A percentile compares a stretch with the other conserved stretches of the same genome.
phyloP scores from a whole-genome alignment of 2,329 filamentous ascomycete genomes.

The Colletotrichum eremochloae region DNA sequence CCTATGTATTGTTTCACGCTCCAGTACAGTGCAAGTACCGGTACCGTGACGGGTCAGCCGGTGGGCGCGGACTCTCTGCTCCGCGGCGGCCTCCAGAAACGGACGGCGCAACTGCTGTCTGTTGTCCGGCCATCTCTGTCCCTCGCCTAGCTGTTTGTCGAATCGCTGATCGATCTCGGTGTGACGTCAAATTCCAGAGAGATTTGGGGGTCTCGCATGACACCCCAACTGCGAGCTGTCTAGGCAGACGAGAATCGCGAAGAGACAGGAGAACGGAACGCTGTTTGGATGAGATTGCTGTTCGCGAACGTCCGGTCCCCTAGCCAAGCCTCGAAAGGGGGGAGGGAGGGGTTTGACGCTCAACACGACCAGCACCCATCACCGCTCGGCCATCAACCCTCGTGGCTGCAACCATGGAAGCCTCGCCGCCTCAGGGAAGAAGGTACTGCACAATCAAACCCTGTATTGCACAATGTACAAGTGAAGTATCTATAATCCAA shows the following conservation, averaged over 20 bases:
- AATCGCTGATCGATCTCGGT: conserved; percentile 19
- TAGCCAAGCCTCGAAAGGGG: too few species aligned
- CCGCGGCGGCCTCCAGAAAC: conserved; percentile 11
- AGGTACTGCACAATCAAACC: conserved; percentile 4
- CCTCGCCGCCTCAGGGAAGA: neutral
- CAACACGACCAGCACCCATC: conserved; percentile 1
- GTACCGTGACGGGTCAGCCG: neutral
- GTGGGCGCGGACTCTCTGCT: conserved; percentile 28
- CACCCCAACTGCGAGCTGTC: neutral
- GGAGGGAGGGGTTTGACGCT: neutral
- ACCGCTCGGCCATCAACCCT: neutral
- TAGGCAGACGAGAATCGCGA: neutral
- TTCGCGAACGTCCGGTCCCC: neutral
- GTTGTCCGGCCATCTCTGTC: neutral
- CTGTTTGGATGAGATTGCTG: neutral
- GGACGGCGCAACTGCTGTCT: neutral
- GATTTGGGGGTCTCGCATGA: neutral
- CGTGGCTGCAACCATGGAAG: conserved; percentile 10
- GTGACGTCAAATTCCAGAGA: conserved; percentile 33
- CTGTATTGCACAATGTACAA: neutral
- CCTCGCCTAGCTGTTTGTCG: neutral
- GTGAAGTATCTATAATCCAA: neutral
- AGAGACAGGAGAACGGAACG: neutral
- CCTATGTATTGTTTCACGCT: conserved; percentile 30
- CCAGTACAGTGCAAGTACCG: neutral